phyloP scores from a whole-genome alignment of 208 protist genomes.

The Trypanosoma congolense region DNA sequence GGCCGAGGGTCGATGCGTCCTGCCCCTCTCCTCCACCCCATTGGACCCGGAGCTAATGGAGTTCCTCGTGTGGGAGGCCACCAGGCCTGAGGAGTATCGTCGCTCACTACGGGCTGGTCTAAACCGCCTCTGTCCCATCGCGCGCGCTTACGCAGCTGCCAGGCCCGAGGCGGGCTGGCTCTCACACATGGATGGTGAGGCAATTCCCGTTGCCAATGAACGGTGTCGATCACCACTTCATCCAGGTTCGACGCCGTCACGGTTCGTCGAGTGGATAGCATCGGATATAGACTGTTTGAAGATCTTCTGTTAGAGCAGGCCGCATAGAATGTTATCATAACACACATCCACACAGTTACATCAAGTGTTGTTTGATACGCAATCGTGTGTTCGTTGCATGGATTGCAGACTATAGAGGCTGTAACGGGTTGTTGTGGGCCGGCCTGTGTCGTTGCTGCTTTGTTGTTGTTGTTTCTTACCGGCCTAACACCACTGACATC shows the following conservation, averaged over 20 bases:
- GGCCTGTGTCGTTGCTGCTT: too few relatives aligned
- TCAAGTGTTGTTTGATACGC: too few relatives aligned
- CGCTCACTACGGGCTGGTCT: not conserved
- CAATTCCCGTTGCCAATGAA: not conserved
- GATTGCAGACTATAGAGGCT: too few relatives aligned
- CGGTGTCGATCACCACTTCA: slow-evolving; percentile 10
- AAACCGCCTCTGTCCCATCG: not conserved
- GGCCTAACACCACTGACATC: too few relatives aligned
- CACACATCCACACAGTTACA: too few relatives aligned
- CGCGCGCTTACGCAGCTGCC: slow-evolving; percentile 9
- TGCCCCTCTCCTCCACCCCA: not conserved
- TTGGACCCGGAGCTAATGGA: slow-evolving; percentile 16
- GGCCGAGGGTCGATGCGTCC: not conserved
- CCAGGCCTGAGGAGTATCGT: slow-evolving; percentile 1
- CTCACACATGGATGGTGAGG: not conserved
- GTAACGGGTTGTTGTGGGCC: too few relatives aligned
- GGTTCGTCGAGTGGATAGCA: slow-evolving; percentile 56
- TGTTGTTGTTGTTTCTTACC: too few relatives aligned
- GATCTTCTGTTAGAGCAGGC: slow-evolving; percentile 24
- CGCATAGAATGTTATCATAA: too few relatives aligned
- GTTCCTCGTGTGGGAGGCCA: slow-evolving; percentile 13
- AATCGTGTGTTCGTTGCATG: too few relatives aligned
- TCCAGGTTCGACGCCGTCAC: slow-evolving; percentile 28
- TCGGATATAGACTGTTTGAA: slow-evolving; percentile 42
- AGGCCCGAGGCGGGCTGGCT: slow-evolving; percentile 1